Conservation (phyloP, 164 flowering plant species). For the Chimonanthus salicifolius region DNA sequence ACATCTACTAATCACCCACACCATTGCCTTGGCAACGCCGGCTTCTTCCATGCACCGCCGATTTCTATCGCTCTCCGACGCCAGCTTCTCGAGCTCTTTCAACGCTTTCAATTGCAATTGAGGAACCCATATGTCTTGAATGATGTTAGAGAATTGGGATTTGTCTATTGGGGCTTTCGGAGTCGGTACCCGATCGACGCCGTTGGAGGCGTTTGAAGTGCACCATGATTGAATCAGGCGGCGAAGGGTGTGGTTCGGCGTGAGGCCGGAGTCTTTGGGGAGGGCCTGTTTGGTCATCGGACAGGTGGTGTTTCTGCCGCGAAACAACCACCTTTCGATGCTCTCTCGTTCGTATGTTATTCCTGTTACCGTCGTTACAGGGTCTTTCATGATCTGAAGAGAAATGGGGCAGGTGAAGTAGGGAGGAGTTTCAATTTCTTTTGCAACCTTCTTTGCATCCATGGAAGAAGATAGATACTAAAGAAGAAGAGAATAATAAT, state of each 20-base stretch:
- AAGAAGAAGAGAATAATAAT: background rate
- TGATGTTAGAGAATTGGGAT: constrained; percentile 24
- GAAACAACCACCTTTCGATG: constrained; percentile 54
- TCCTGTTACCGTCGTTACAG: constrained; percentile 52
- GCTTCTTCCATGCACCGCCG: constrained; percentile 37
- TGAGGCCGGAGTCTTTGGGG: constrained; percentile 32
- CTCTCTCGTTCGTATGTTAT: constrained; percentile 69
- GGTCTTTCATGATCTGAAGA: constrained; percentile 71
- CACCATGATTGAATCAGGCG: constrained; percentile 71
- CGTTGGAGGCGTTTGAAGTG: constrained; percentile 24
- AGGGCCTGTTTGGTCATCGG: constrained; percentile 60
- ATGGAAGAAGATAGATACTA: constrained; percentile 9
- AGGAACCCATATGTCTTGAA: constrained; percentile 25
- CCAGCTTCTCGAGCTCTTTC: constrained; percentile 23
- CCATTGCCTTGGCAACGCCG: constrained; percentile 31
- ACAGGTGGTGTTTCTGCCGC: constrained; percentile 28
- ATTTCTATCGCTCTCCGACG: constrained; percentile 34
- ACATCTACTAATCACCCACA: constrained; percentile 16
- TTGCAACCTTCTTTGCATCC: constrained; percentile 14
- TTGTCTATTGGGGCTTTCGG: constrained; percentile 38
- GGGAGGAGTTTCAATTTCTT: constrained; percentile 44
- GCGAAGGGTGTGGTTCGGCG: constrained; percentile 70
- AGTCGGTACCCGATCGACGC: constrained; percentile 41
- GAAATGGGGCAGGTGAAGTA: constrained; percentile 68
- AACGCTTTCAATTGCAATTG: constrained; percentile 17